These are phyloP conservation scores for Phaeosphaeria sp. DNA, from an alignment of 2,329 filamentous ascomycete species.

Conservation along the genomic window DNA sequence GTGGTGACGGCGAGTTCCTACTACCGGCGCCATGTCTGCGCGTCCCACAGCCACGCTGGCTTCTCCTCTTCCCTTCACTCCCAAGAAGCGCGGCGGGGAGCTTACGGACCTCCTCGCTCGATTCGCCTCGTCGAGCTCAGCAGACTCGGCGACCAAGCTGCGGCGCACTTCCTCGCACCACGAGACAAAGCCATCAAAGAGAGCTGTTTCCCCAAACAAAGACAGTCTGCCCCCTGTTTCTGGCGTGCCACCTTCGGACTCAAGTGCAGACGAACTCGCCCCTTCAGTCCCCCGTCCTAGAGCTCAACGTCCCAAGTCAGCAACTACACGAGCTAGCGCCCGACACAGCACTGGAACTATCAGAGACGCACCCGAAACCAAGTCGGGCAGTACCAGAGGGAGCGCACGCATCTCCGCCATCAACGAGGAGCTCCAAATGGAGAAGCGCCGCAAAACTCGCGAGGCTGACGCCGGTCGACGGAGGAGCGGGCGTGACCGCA, in stretches of 20 bases:
- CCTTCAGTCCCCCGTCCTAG: slow-evolving; percentile 6
- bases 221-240: background rate
- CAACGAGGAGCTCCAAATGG: slow-evolving; percentile 42
- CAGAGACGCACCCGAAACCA: background rate
- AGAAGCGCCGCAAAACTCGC: slow-evolving; percentile 27
- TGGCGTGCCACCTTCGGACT: background rate
- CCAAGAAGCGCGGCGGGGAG: slow-evolving; percentile 29
- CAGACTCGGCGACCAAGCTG: slow-evolving; percentile 40
- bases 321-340: background rate
- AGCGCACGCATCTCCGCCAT: slow-evolving; percentile 18
- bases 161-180: slow-evolving; percentile 22
- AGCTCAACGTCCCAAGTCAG: background rate
- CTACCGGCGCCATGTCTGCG: slow-evolving; percentile 26
- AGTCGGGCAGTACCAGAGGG: background rate
- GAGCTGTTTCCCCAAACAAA: slow-evolving; percentile 15
- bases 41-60: slow-evolving; percentile 18
- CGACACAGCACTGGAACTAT: background rate
- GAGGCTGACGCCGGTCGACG: slow-evolving; percentile 20
- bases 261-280: slow-evolving; percentile 35
- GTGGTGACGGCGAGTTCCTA: slow-evolving; percentile 3
- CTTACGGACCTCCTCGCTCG: slow-evolving; percentile 34
- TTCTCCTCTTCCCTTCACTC: slow-evolving; percentile 30
- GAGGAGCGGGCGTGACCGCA: slow-evolving; percentile 31
- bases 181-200: background rate
- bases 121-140: slow-evolving; percentile 38